A percentile compares a stretch with the other conserved stretches of the same genome.
Conservation (phyloP, 1,284 basidiomycete species). For the Trichosporon sp. region DNA sequence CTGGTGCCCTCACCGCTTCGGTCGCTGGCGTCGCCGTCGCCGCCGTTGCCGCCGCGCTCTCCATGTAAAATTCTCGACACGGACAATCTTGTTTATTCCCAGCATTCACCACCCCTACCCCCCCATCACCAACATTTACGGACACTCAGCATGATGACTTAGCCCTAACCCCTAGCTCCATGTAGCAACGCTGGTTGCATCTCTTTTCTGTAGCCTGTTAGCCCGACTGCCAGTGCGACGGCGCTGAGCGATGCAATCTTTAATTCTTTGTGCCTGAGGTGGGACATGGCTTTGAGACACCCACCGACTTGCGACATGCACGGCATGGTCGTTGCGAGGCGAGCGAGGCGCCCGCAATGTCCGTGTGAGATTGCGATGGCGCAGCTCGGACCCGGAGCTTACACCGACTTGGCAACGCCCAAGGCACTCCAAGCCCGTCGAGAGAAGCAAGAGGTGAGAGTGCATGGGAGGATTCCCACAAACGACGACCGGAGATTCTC, state of each 20-base stretch:
- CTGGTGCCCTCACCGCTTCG: slow-evolving; percentile 14
- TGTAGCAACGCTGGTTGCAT: not conserved
- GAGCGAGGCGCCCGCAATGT: too few species aligned
- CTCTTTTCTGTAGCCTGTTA: not conserved
- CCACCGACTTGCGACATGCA: too few species aligned
- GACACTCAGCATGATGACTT: slow-evolving; percentile 12
- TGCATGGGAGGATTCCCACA: too few species aligned
- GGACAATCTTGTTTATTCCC: slow-evolving; percentile 16
- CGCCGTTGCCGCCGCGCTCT: slow-evolving; percentile 21
- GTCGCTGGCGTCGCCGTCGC: slow-evolving; percentile 16
- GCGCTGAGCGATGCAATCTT: slow-evolving; percentile 10
- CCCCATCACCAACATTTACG: not conserved
- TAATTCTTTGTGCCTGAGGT: not conserved
- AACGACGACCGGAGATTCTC: too few species aligned
- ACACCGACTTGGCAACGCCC: too few species aligned
- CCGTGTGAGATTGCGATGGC: too few species aligned
- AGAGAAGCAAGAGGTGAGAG: too few species aligned
- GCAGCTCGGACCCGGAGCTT: too few species aligned
- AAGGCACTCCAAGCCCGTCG: too few species aligned
- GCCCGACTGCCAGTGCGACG: not conserved
- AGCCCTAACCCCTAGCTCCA: not conserved
- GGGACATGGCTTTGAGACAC: too few species aligned
- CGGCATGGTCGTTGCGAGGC: too few species aligned
- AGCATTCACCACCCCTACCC: not conserved
- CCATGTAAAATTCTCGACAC: slow-evolving; percentile 17